These are phyloP conservation scores for Mayamaea pseudoterrestris DNA, from an alignment of 108 stramenopile genomes.

Conservation along the genomic window DNA sequence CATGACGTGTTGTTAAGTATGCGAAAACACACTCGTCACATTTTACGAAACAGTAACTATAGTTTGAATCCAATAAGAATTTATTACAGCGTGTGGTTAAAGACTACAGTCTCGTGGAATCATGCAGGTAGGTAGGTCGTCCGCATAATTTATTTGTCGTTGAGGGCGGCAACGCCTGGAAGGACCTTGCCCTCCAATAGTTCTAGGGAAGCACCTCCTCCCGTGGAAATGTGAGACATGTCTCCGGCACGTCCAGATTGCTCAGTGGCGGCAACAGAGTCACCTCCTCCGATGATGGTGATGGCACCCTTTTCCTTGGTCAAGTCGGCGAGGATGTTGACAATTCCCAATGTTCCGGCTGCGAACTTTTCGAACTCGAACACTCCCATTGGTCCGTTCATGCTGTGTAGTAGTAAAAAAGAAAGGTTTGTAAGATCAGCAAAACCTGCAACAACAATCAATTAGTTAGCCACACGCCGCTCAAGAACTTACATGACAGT, in stretches of 20 bases:
- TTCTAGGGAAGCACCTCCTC: slow-evolving; percentile 97
- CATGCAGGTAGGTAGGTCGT: too few species aligned
- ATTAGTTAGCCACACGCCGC: too few species aligned
- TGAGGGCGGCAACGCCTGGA: slow-evolving; percentile 95
- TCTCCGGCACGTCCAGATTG: slow-evolving; percentile 85
- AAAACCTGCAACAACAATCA: too few species aligned
- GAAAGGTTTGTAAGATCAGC: too few species aligned
- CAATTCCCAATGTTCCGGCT: slow-evolving; percentile 88
- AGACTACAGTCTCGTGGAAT: too few species aligned
- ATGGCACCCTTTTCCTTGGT: slow-evolving; percentile 85
- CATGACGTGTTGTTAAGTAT: too few species aligned
- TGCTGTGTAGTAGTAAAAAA: slow-evolving; percentile 86
- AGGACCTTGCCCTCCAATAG: slow-evolving; percentile 97
- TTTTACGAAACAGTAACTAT: too few species aligned
- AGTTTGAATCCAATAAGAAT: too few species aligned
- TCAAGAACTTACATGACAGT: too few species aligned
- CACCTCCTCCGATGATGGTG: slow-evolving; percentile 99
- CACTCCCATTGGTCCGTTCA: slow-evolving; percentile 99
- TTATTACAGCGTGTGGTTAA: too few species aligned
- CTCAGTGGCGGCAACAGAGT: slow-evolving; percentile 97
- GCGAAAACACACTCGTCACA: too few species aligned
- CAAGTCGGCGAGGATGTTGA: slow-evolving; percentile 90
- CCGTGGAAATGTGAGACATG: slow-evolving; percentile 98
- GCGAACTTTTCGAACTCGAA: slow-evolving; percentile 96
- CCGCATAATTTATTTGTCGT: slow-evolving; percentile 59